Evolutionary conservation across 78 protist genomes (phyloP).

Genomic region (Cyanophora paradoxa): DNA sequence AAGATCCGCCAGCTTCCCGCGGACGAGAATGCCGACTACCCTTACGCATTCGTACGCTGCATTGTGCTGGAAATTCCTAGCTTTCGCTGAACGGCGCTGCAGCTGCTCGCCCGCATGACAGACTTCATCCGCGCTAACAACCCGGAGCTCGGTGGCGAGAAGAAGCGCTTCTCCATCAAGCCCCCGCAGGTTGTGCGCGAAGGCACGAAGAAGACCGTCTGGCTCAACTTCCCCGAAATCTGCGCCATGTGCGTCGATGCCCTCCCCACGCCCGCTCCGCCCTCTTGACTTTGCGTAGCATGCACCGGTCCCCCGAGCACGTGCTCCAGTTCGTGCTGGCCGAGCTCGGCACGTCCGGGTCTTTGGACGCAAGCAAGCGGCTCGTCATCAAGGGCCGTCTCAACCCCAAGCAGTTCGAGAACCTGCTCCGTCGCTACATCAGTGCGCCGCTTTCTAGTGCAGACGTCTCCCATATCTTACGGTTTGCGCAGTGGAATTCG

Average conservation of each 20-base stretch:
- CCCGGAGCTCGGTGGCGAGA: slow-evolving; percentile 33
- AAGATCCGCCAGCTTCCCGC: not conserved
- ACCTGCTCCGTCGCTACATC: slow-evolving; percentile 76
- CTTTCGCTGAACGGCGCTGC: slow-evolving; percentile 4
- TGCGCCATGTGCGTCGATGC: too few relatives aligned
- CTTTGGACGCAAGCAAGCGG: slow-evolving; percentile 74
- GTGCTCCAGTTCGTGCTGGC: slow-evolving; percentile 67
- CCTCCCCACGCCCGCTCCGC: too few relatives aligned
- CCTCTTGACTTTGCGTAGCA: too few relatives aligned
- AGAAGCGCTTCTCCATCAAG: slow-evolving; percentile 38
- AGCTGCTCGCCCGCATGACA: slow-evolving; percentile 30
- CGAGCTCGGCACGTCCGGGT: slow-evolving; percentile 89
- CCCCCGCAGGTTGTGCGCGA: slow-evolving; percentile 77
- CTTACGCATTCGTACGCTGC: not conserved
- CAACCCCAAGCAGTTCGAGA: slow-evolving; percentile 83
- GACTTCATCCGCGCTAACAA: slow-evolving; percentile 14
- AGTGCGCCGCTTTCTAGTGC: too few relatives aligned
- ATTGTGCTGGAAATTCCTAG: not conserved
- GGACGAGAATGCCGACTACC: not conserved
- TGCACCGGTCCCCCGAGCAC: slow-evolving; percentile 80
- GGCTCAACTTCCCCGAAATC: slow-evolving; percentile 82
- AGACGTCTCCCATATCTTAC: too few relatives aligned
- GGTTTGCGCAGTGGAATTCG: too few relatives aligned
- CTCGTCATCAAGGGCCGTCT: slow-evolving; percentile 86
- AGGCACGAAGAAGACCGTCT: slow-evolving; percentile 68